These are phyloP conservation scores for Ustilago nuda DNA, from an alignment of 1,284 basidiomycete genomes.

Conservation along the genomic window DNA sequence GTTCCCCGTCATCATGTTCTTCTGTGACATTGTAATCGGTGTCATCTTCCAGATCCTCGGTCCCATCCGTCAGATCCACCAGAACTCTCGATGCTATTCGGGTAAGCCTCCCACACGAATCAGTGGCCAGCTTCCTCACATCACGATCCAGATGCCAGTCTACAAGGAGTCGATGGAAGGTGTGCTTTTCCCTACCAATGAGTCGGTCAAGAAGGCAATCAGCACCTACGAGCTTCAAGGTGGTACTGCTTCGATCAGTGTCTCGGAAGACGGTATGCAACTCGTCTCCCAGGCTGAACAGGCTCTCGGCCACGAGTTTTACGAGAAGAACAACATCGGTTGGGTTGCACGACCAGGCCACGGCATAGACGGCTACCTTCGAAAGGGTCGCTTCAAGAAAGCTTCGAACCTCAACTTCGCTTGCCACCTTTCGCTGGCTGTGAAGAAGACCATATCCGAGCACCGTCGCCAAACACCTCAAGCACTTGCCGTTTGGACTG, in stretches of 20 bases:
- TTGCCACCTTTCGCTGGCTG: slow-evolving; percentile 50
- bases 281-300: slow-evolving; percentile 75
- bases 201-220: slow-evolving; percentile 85
- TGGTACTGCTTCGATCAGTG: slow-evolving; percentile 80
- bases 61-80: slow-evolving; percentile 77
- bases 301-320: slow-evolving; percentile 77
- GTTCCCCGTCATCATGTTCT: slow-evolving; percentile 66
- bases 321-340: slow-evolving; percentile 80
- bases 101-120: slow-evolving; percentile 64
- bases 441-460: slow-evolving; percentile 77
- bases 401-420: slow-evolving; percentile 89
- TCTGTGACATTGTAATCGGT: slow-evolving; percentile 75
- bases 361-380: slow-evolving; percentile 76
- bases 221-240: slow-evolving; percentile 86
- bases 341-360: slow-evolving; percentile 84
- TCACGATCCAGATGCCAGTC: slow-evolving; percentile 82
- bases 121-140: slow-evolving; percentile 74
- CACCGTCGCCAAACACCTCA: slow-evolving; percentile 18
- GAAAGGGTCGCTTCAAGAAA: slow-evolving; percentile 89
- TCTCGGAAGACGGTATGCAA: slow-evolving; percentile 82
- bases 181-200: slow-evolving; percentile 77
- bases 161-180: slow-evolving; percentile 75
- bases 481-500: slow-evolving; percentile 27
- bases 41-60: slow-evolving; percentile 55
- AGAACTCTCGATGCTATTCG: slow-evolving; percentile 70